Evolutionary conservation across 2,329 filamentous ascomycete species (phyloP).

Genomic region (Alternaria arbusti): DNA sequence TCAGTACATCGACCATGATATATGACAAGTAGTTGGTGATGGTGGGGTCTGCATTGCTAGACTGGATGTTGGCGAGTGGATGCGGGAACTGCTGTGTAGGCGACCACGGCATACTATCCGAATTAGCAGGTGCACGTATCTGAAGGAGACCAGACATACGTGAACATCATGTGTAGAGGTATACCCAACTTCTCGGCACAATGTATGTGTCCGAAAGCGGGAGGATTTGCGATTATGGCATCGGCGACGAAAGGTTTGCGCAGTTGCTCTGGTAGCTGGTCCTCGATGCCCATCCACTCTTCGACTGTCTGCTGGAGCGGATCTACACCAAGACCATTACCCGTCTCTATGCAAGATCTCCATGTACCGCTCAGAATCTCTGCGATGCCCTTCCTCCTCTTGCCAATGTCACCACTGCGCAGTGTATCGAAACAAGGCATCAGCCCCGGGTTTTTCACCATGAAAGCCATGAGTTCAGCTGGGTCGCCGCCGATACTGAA

Average conservation of each 20-base stretch:
- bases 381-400: slow-evolving; percentile 75
- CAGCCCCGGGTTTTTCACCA: slow-evolving; percentile 87
- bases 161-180: slow-evolving; percentile 87
- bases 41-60: slow-evolving; percentile 75
- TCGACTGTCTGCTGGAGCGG: slow-evolving; percentile 62
- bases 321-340: slow-evolving; percentile 65
- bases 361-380: slow-evolving; percentile 85
- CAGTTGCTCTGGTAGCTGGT: slow-evolving; percentile 46
- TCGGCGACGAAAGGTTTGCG: slow-evolving; percentile 78
- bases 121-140: slow-evolving; percentile 3
- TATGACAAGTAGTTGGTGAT: slow-evolving; percentile 85
- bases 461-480: slow-evolving; percentile 70
- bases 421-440: slow-evolving; percentile 83
- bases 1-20: slow-evolving; percentile 85
- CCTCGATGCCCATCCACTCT: slow-evolving; percentile 52
- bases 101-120: slow-evolving; percentile 79
- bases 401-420: slow-evolving; percentile 77
- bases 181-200: slow-evolving; percentile 77
- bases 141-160: slow-evolving; percentile 57
- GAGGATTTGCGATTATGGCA: slow-evolving; percentile 79
- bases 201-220: slow-evolving; percentile 78
- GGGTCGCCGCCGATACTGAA: slow-evolving; percentile 60
- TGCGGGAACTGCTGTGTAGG: slow-evolving; percentile 86
- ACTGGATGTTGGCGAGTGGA: slow-evolving; percentile 81
- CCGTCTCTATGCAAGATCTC: slow-evolving; percentile 82